Conservation (phyloP, 129 eudicot genomes). For the Pittosporum tobira region DNA sequence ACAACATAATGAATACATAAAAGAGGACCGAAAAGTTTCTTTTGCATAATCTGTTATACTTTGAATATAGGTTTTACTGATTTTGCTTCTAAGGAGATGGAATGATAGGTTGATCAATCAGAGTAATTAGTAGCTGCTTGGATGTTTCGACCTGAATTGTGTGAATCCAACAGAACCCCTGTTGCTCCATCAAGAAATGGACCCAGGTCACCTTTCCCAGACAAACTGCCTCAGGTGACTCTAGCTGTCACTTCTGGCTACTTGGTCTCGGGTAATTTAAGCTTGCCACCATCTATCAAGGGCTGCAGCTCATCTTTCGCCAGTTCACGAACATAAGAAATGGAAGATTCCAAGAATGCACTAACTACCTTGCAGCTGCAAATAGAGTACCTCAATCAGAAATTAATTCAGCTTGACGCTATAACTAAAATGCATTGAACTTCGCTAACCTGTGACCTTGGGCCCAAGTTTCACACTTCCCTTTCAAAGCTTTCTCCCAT, state of each 20-base stretch:
- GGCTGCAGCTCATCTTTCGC: conserved; percentile 72
- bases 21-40: too few species aligned
- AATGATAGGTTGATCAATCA: too few species aligned
- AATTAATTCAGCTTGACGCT: not conserved
- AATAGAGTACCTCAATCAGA: not conserved
- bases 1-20: too few species aligned
- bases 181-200: not conserved
- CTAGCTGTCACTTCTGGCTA: conserved; percentile 14
- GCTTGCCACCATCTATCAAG: conserved; percentile 43
- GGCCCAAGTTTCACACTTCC: conserved; percentile 65
- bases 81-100: too few species aligned
- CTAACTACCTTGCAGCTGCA: conserved; percentile 60
- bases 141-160: too few species aligned
- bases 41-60: too few species aligned
- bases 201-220: not conserved
- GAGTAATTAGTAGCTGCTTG: too few species aligned
- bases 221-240: conserved; percentile 1
- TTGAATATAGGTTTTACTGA: too few species aligned
- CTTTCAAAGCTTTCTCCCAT: conserved; percentile 67
- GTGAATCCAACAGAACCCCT: not conserved
- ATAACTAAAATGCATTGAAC: not conserved
- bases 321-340: conserved; percentile 32
- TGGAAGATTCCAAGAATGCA: conserved; percentile 63
- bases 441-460: conserved; percentile 77
- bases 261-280: conserved; percentile 34